These are phyloP conservation scores for Fagopyrum tataricum DNA, from an alignment of 148 eudicot genomes.

Conservation along the genomic window DNA sequence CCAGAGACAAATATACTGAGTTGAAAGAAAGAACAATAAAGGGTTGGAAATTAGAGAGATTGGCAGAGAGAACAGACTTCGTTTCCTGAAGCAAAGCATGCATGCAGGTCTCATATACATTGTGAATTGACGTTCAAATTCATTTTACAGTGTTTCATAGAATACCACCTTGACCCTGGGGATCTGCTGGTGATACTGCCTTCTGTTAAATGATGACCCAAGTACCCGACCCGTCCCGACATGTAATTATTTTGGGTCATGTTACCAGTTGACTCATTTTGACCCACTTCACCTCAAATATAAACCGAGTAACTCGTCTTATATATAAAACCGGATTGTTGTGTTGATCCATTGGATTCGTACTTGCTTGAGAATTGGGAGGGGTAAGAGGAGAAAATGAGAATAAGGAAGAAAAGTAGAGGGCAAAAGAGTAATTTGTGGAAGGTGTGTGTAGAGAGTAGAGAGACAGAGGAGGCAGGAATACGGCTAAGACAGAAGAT, in stretches of 20 bases:
- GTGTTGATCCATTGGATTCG: not conserved
- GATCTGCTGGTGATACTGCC: not conserved
- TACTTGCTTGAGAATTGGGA: no score
- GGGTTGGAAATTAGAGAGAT: no score
- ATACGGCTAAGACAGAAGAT: slow-evolving; percentile 7
- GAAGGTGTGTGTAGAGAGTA: not conserved
- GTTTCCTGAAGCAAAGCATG: not conserved
- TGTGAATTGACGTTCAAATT: not conserved
- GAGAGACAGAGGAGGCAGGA: slow-evolving; percentile 6
- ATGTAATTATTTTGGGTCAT: no score
- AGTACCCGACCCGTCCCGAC: no score
- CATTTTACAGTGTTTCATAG: not conserved
- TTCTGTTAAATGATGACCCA: no score
- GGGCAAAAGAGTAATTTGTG: not conserved
- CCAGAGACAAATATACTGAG: slow-evolving; percentile 5
- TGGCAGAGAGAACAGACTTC: not conserved
- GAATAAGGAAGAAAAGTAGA: not conserved
- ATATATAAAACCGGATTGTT: no score
- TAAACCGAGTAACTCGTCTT: no score
- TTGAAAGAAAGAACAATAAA: not conserved
- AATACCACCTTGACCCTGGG: not conserved
- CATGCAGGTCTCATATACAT: slow-evolving; percentile 2
- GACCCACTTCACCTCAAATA: no score
- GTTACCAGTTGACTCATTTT: no score
- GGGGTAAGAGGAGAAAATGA: not conserved